Percentiles rank a stretch among this genome's conserved stretches.
These are phyloP conservation scores for Ambrosiella beaveri DNA, from an alignment of 2,329 filamentous ascomycete genomes.

Conservation along the genomic window DNA sequence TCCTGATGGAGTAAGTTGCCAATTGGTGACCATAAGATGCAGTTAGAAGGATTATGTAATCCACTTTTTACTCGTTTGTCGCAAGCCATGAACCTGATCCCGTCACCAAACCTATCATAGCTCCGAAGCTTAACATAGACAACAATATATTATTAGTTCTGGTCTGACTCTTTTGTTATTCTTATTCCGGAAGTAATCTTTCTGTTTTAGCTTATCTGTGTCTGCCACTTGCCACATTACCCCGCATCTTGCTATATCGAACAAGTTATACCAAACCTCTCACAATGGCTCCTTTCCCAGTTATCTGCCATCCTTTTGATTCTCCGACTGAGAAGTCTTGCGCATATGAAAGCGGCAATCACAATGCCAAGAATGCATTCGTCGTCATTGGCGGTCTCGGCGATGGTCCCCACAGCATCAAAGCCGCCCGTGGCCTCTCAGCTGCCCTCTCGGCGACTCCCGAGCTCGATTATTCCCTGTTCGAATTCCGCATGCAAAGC, in stretches of 20 bases:
- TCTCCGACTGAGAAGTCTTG: slow-evolving; percentile 24
- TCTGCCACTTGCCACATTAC: too few relatives aligned
- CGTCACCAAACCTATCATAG: background rate
- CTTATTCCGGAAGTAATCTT: too few relatives aligned
- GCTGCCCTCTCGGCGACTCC: slow-evolving; percentile 23
- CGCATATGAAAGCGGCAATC: slow-evolving; percentile 30
- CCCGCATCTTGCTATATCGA: background rate
- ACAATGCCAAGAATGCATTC: slow-evolving; percentile 36
- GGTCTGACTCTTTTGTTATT: too few relatives aligned
- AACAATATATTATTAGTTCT: too few relatives aligned
- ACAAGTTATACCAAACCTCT: slow-evolving; percentile 3
- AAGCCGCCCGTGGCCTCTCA: slow-evolving; percentile 35
- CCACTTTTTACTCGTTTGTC: background rate
- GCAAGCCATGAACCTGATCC: background rate
- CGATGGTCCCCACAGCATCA: slow-evolving; percentile 50
- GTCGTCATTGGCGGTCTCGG: slow-evolving; percentile 54
- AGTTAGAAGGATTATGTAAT: slow-evolving; percentile 1
- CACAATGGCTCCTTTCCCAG: slow-evolving; percentile 21
- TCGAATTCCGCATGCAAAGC: slow-evolving; percentile 38
- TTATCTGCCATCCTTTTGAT: slow-evolving; percentile 29
- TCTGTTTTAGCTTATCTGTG: too few relatives aligned
- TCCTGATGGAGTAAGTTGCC: background rate
- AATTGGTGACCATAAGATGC: background rate
- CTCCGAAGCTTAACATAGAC: too few relatives aligned
- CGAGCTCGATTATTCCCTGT: slow-evolving; percentile 32